phyloP scores from a whole-genome alignment of 2,329 filamentous ascomycete genomes.

The Diplodia seriata region DNA sequence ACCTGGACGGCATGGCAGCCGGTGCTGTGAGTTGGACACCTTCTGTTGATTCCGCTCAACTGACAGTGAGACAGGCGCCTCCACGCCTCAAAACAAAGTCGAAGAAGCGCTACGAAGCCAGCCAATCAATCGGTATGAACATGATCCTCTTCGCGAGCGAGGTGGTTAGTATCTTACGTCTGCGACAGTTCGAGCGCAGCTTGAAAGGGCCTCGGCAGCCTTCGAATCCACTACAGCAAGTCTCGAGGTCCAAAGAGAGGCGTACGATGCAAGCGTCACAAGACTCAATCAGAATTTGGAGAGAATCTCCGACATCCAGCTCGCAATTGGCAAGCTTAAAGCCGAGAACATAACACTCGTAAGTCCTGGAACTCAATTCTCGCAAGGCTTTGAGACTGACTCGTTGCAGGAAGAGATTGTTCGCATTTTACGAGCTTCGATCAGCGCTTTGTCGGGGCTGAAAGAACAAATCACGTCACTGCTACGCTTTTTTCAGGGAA shows the following conservation, averaged over 20 bases:
- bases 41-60: background rate
- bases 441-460: slow-evolving; percentile 1
- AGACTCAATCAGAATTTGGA: slow-evolving; percentile 8
- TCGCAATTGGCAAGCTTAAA: slow-evolving; percentile 11
- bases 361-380: background rate
- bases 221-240: slow-evolving; percentile 1
- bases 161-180: background rate
- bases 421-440: slow-evolving; percentile 20
- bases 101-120: background rate
- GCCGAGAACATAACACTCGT: slow-evolving; percentile 18
- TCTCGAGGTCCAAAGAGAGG: slow-evolving; percentile 1
- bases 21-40: background rate
- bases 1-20: slow-evolving; percentile 5
- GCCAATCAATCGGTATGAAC: slow-evolving; percentile 5
- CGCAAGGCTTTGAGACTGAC: background rate
- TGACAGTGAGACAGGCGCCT: background rate
- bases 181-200: background rate
- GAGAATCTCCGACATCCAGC: slow-evolving; percentile 19
- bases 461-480: slow-evolving; percentile 27
- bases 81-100: background rate
- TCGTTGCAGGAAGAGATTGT: slow-evolving; percentile 9
- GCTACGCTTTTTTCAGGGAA: slow-evolving; percentile 27
- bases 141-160: background rate
- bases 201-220: background rate
- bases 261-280: slow-evolving; percentile 2